A percentile compares a stretch with the other conserved stretches of the same genome.
phyloP scores from a whole-genome alignment of 1,139 yeast species.

The Scheffersomyces stambukii region DNA sequence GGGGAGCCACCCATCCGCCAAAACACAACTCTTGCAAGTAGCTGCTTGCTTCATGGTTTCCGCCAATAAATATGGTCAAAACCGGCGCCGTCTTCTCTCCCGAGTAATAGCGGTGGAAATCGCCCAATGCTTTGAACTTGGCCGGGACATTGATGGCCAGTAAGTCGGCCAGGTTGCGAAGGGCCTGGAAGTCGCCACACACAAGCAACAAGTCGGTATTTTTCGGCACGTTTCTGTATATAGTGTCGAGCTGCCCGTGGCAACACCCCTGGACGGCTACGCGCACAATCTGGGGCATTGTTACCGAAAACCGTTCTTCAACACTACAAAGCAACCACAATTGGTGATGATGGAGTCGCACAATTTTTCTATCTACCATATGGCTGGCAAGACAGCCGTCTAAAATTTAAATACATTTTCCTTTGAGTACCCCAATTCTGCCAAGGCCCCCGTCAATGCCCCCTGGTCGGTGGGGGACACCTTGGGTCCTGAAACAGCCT shows the following conservation, averaged over 20 bases:
- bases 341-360: background rate
- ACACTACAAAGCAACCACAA: background rate
- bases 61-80: conserved; percentile 82
- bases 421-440: conserved; percentile 83
- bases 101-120: conserved; percentile 68
- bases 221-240: conserved; percentile 40
- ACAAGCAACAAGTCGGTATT: conserved; percentile 61
- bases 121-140: conserved; percentile 62
- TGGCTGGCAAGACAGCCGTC: no score
- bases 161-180: conserved; percentile 62
- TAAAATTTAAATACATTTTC: conserved; percentile 89
- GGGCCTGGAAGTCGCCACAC: conserved; percentile 84
- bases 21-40: conserved; percentile 67
- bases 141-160: conserved; percentile 60
- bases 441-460: conserved; percentile 81
- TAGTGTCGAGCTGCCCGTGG: conserved; percentile 72
- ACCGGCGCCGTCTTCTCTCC: conserved; percentile 67
- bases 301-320: no score
- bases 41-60: conserved; percentile 89
- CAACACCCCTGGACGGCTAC: conserved; percentile 91
- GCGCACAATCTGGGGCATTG: conserved; percentile 4
- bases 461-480: conserved; percentile 91
- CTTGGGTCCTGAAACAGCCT: conserved; percentile 70
- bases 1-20: conserved; percentile 96
- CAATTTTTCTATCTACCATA: background rate